A percentile compares a stretch with the other conserved stretches of the same genome.
These are phyloP conservation scores for Keithomyces neogunnii DNA, from an alignment of 2,329 filamentous ascomycete species.

Conservation along the genomic window DNA sequence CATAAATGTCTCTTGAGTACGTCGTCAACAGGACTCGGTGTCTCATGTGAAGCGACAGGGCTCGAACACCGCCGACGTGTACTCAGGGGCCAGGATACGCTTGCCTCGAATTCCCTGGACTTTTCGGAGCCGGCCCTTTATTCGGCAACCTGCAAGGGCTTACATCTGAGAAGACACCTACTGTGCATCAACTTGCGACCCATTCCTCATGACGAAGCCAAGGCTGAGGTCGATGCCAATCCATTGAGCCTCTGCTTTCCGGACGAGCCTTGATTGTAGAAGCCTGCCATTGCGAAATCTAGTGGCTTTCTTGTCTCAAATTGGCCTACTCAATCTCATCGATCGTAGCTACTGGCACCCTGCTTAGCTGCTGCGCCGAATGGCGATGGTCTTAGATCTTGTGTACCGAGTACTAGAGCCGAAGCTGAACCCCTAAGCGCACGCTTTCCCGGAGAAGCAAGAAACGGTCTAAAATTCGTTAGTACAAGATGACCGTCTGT, in stretches of 20 bases:
- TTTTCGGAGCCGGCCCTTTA: neutral
- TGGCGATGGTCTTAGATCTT: neutral
- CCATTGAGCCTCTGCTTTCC: no score
- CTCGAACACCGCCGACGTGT: neutral
- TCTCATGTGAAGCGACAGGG: neutral
- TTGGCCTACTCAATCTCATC: neutral
- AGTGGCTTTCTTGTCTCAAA: neutral
- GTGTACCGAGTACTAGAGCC: neutral
- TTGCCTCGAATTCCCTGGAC: neutral
- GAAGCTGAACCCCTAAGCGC: no score
- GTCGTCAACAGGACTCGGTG: neutral
- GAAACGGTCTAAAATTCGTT: no score
- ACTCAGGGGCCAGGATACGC: neutral
- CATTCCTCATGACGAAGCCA: no score
- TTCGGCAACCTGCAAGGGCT: no score
- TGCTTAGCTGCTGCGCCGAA: neutral
- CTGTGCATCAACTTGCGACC: no score
- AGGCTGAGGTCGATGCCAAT: no score
- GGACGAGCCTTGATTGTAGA: neutral
- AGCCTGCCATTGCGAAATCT: neutral
- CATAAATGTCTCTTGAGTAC: neutral
- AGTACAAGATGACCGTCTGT: no score
- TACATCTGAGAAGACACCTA: no score
- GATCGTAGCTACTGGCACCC: neutral
- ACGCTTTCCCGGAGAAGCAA: no score